Conservation (phyloP, 164 flowering plant species). For the Liriodendron chinense region DNA sequence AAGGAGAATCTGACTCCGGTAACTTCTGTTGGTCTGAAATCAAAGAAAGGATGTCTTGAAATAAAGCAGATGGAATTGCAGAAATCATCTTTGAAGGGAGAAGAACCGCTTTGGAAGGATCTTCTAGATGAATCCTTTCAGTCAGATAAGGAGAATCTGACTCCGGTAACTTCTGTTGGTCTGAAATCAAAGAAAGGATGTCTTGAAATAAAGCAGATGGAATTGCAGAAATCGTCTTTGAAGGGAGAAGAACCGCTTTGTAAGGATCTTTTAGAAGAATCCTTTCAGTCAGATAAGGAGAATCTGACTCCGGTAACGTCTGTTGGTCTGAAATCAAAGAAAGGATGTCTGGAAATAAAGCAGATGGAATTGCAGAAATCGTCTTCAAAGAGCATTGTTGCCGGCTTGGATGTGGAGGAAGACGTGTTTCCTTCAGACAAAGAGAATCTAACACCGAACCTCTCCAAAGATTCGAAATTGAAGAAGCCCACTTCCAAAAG, state of each 20-base stretch:
- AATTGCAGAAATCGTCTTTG: conserved; percentile 23
- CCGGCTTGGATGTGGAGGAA: conserved; percentile 20
- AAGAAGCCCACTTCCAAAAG: conserved; percentile 14
- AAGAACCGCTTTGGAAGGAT: no score
- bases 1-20: conserved; percentile 57
- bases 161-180: conserved; percentile 34
- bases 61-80: conserved; percentile 18
- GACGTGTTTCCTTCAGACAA: conserved; percentile 34
- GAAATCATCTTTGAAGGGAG: conserved; percentile 27
- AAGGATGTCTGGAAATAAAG: conserved; percentile 18
- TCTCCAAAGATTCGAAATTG: conserved; percentile 29
- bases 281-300: conserved; percentile 61
- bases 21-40: conserved; percentile 28
- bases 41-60: conserved; percentile 12
- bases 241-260: conserved; percentile 12
- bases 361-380: conserved; percentile 19
- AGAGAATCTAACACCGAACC: conserved; percentile 50
- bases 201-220: conserved; percentile 19
- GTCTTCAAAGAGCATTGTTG: conserved; percentile 23
- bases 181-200: conserved; percentile 26
- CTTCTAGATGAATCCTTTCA: conserved; percentile 16
- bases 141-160: conserved; percentile 68
- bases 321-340: conserved; percentile 27
- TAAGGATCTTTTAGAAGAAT: conserved; percentile 23
- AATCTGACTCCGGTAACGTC: conserved; percentile 50